Evolutionary conservation across 2,329 filamentous ascomycete genomes (phyloP).

Genomic region (Exophiala phaeomuriformis): DNA sequence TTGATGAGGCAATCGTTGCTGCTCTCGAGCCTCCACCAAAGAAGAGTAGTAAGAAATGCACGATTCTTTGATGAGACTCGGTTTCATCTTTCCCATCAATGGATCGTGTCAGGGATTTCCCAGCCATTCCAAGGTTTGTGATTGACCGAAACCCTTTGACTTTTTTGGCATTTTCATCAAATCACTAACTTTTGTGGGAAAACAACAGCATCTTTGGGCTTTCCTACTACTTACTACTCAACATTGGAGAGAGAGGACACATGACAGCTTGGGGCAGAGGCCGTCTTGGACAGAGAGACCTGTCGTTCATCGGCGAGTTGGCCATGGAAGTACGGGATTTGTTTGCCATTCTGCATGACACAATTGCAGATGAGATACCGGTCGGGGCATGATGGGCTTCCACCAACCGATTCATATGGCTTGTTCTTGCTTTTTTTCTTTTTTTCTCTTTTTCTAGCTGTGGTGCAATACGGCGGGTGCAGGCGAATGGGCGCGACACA

Average conservation of each 20-base stretch:
- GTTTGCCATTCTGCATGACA: background rate
- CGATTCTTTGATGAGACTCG: slow-evolving; percentile 52
- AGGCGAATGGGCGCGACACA: background rate
- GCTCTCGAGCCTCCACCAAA: slow-evolving; percentile 82
- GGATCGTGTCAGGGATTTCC: slow-evolving; percentile 4
- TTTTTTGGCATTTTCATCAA: too few species aligned
- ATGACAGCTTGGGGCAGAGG: background rate
- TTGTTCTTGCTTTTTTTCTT: background rate
- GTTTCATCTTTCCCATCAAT: background rate
- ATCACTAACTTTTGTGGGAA: background rate
- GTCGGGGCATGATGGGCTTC: background rate
- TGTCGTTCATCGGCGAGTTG: background rate
- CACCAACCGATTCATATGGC: background rate
- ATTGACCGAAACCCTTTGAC: background rate
- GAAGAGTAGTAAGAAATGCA: slow-evolving; percentile 65
- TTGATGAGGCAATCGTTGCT: slow-evolving; percentile 97
- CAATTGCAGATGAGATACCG: too few species aligned
- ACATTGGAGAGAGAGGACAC: slow-evolving; percentile 3
- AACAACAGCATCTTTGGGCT: slow-evolving; percentile 3
- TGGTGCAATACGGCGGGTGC: background rate
- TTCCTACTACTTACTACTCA: background rate
- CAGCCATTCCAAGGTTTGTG: slow-evolving; percentile 15
- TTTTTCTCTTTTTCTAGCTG: background rate
- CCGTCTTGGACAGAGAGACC: slow-evolving; percentile 12
- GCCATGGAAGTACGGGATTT: background rate